Conservation (phyloP, 2,329 filamentous ascomycete genomes). For the Epicoccum sorghinum region DNA sequence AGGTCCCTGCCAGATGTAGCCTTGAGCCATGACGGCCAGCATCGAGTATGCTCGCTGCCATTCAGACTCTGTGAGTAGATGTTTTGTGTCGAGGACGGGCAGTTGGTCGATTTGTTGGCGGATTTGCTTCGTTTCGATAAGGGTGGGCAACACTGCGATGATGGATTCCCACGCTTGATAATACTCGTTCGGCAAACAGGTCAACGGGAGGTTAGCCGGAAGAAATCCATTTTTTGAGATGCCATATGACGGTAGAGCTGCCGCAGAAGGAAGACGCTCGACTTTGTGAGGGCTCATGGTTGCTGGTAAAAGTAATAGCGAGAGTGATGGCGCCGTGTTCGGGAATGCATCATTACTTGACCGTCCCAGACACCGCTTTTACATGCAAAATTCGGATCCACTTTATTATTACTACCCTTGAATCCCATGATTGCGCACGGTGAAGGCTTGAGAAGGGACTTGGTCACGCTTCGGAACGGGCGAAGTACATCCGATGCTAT, state of each 20-base stretch:
- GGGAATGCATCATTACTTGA: slow-evolving; percentile 13
- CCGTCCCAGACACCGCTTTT: slow-evolving; percentile 28
- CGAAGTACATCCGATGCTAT: not conserved
- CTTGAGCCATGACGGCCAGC: slow-evolving; percentile 74
- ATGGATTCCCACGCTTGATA: slow-evolving; percentile 89
- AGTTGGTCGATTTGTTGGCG: slow-evolving; percentile 74
- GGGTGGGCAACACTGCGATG: slow-evolving; percentile 73
- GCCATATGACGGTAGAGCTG: slow-evolving; percentile 72
- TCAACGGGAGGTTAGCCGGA: slow-evolving; percentile 73
- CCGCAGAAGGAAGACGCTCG: slow-evolving; percentile 29
- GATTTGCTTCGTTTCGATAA: slow-evolving; percentile 77
- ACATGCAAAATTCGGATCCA: slow-evolving; percentile 13
- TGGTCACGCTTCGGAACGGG: slow-evolving; percentile 7
- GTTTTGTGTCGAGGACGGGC: slow-evolving; percentile 74
- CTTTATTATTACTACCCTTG: slow-evolving; percentile 6
- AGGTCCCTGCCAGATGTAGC: slow-evolving; percentile 80
- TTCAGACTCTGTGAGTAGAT: slow-evolving; percentile 77
- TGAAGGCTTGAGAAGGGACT: slow-evolving; percentile 6
- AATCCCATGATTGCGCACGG: slow-evolving; percentile 15
- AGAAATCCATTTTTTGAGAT: slow-evolving; percentile 82
- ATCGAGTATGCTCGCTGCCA: slow-evolving; percentile 81
- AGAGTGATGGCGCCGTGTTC: not conserved
- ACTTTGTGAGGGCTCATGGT: slow-evolving; percentile 39
- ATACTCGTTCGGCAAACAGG: slow-evolving; percentile 77
- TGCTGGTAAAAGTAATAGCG: slow-evolving; percentile 1